A percentile compares a stretch with the other conserved stretches of the same genome.
Evolutionary conservation across 371 early-diverging fungal genomes (phyloP).

Genomic region (Haplosporangium sp.): DNA sequence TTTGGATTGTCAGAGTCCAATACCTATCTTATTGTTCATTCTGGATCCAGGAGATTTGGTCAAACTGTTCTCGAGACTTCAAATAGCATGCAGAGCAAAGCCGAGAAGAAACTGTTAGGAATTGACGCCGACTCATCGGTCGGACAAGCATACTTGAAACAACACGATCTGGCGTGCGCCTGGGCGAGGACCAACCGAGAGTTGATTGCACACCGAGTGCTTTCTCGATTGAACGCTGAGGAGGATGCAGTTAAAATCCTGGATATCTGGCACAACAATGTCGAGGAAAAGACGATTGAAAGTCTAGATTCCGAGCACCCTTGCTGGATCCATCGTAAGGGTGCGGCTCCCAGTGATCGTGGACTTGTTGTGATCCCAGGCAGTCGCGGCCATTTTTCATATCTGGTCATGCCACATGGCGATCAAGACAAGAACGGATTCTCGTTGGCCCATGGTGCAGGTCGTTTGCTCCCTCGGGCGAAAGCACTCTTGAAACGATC

Average conservation of each 20-base stretch:
- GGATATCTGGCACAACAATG: constrained; percentile 67
- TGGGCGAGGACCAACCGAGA: constrained; percentile 65
- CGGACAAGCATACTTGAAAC: constrained; percentile 50
- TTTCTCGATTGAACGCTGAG: constrained; percentile 49
- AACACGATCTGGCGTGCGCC: constrained; percentile 58
- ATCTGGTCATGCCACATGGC: constrained; percentile 60
- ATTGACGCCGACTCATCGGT: constrained; percentile 26
- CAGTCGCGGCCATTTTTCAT: constrained; percentile 62
- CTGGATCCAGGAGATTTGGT: constrained; percentile 63
- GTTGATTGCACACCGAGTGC: constrained; percentile 60
- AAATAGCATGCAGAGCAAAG: constrained; percentile 37
- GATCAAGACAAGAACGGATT: constrained; percentile 55
- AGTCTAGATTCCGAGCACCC: constrained; percentile 25
- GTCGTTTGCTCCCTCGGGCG: constrained; percentile 58
- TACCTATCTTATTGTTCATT: constrained; percentile 61
- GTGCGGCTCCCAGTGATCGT: constrained; percentile 65
- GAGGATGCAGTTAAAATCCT: constrained; percentile 53
- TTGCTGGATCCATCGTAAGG: constrained; percentile 62
- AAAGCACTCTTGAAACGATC: constrained; percentile 56
- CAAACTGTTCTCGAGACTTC: constrained; percentile 58
- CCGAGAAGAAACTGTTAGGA: constrained; percentile 38
- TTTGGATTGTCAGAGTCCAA: constrained; percentile 33
- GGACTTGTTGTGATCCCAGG: constrained; percentile 68
- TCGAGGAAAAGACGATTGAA: constrained; percentile 43
- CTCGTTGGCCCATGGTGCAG: constrained; percentile 69